phyloP scores from a whole-genome alignment of 108 stramenopile genomes.

The Conticribra guillardii region DNA sequence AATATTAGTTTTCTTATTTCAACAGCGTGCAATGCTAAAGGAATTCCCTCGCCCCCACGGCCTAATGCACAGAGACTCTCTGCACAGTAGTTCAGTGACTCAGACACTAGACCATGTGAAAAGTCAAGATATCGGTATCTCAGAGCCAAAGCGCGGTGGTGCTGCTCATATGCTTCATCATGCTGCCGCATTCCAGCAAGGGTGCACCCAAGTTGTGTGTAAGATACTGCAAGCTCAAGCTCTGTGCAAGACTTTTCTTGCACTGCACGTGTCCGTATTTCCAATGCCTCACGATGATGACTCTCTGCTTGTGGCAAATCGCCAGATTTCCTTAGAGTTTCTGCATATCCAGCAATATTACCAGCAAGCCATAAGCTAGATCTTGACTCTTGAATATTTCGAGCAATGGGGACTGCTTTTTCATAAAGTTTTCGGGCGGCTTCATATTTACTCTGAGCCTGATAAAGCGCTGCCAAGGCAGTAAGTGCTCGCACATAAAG shows the following conservation, averaged over 20 bases:
- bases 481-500: constrained; percentile 48
- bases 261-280: constrained; percentile 47
- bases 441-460: constrained; percentile 49
- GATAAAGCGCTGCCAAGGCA: constrained; percentile 46
- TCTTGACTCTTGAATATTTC: constrained; percentile 53
- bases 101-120: constrained; percentile 50
- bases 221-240: constrained; percentile 54
- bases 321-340: constrained; percentile 49
- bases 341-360: constrained; percentile 55
- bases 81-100: constrained; percentile 55
- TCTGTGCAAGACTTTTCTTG: constrained; percentile 52
- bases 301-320: constrained; percentile 51
- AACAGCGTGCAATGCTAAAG: constrained; percentile 51
- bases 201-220: constrained; percentile 55
- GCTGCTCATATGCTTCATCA: constrained; percentile 48
- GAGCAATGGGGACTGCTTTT: constrained; percentile 51
- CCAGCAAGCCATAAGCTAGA: constrained; percentile 53
- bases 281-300: constrained; percentile 49
- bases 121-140: constrained; percentile 53
- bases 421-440: constrained; percentile 45
- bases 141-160: constrained; percentile 36
- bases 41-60: constrained; percentile 50
- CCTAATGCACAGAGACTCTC: constrained; percentile 52
- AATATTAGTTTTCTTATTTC: constrained; percentile 47
- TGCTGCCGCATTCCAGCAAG: constrained; percentile 42